These are phyloP conservation scores for Tubosaeta sp. DNA, from an alignment of 768 basidiomycete genomes.

Conservation along the genomic window DNA sequence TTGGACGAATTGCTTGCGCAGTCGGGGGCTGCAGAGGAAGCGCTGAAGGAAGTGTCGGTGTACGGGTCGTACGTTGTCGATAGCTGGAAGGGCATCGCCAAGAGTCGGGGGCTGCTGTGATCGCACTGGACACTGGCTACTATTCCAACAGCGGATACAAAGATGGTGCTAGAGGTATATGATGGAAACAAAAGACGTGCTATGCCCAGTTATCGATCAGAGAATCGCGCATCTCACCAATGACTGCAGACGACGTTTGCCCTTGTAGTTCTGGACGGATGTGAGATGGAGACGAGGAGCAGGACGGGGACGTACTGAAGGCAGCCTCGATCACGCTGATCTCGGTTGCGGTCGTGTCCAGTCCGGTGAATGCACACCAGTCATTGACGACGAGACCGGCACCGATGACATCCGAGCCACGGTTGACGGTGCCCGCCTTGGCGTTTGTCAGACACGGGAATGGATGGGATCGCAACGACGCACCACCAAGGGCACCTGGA, in stretches of 20 bases:
- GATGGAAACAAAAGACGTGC: constrained; percentile 30
- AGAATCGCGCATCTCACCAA: constrained; percentile 88
- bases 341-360: constrained; percentile 99
- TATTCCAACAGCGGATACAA: constrained; percentile 19
- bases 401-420: constrained; percentile 96
- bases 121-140: constrained; percentile 4
- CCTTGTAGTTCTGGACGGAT: constrained; percentile 72
- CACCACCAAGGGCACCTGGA: constrained; percentile 94
- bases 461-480: constrained; percentile 30
- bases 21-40: constrained; percentile 40
- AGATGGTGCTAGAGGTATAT: constrained; percentile 14
- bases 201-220: constrained; percentile 89
- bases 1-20: constrained; percentile 58
- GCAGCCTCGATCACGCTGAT: constrained; percentile 97
- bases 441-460: background rate
- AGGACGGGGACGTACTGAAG: constrained; percentile 67
- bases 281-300: constrained; percentile 4
- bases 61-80: constrained; percentile 60
- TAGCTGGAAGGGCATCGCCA: constrained; percentile 71
- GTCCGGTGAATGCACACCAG: constrained; percentile 99
- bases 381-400: constrained; percentile 98
- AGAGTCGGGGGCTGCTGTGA: constrained; percentile 57
- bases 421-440: constrained; percentile 96
- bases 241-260: constrained; percentile 74
- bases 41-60: constrained; percentile 47